phyloP scores from a whole-genome alignment of 257 asterid genomes.

The Jasminum sambac region DNA sequence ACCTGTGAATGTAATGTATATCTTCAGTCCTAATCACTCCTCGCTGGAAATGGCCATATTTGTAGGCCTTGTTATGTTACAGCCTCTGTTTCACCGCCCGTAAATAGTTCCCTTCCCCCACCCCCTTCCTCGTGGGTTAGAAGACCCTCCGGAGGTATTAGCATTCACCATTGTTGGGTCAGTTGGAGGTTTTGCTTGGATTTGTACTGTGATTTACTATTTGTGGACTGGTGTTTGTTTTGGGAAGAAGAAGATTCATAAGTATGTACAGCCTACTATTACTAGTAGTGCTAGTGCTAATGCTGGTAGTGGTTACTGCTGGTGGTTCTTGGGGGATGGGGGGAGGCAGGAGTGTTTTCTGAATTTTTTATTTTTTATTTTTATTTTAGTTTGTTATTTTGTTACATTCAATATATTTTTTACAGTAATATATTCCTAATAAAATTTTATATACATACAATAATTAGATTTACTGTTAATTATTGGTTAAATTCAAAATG shows the following conservation, averaged over 20 bases:
- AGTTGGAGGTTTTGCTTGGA: conserved; percentile 70
- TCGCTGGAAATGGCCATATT: conserved; percentile 70
- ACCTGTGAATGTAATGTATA: conserved; percentile 61
- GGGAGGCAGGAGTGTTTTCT: too few species aligned
- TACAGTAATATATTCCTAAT: too few species aligned
- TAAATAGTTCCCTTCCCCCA: conserved; percentile 18
- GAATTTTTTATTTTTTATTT: too few species aligned
- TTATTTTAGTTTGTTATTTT: too few species aligned
- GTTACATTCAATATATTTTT: too few species aligned
- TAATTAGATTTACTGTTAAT: too few species aligned
- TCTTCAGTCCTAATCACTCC: conserved; percentile 57
- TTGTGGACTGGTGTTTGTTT: conserved; percentile 71
- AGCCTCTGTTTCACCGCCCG: conserved; percentile 13
- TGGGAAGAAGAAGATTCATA: conserved; percentile 79
- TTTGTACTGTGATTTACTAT: conserved; percentile 54
- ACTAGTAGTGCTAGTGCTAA: conserved; percentile 34
- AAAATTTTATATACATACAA: too few species aligned
- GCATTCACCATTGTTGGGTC: conserved; percentile 70
- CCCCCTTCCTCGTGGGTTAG: conserved; percentile 29
- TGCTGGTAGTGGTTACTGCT: too few species aligned
- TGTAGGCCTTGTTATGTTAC: conserved; percentile 68
- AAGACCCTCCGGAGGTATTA: conserved; percentile 43
- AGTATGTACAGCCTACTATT: conserved; percentile 80
- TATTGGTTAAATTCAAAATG: too few species aligned
- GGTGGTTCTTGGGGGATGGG: too few species aligned